A percentile compares a stretch with the other conserved stretches of the same genome.
phyloP scores from a whole-genome alignment of 2,329 filamentous ascomycete genomes.

The Microcyclospora pomicola region DNA sequence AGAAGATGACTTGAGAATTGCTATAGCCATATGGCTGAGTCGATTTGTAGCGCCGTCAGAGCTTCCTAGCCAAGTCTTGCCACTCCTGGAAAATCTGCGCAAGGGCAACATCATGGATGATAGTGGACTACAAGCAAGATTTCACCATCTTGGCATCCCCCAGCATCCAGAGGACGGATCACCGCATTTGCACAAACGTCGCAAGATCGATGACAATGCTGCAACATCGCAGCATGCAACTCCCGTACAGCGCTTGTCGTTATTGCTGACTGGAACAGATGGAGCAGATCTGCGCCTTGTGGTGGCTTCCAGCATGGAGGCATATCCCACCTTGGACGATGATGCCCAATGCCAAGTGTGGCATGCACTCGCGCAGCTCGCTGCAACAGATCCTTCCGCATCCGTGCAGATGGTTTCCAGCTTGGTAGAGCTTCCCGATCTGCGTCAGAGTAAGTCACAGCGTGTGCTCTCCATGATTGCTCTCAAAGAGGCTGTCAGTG shows the following conservation, averaged over 20 bases:
- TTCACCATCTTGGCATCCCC: constrained; percentile 9
- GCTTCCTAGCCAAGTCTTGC: constrained; percentile 5
- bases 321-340: constrained; percentile 9
- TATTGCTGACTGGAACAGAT: constrained; percentile 10
- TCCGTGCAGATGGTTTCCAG: constrained; percentile 6
- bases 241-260: constrained; percentile 1
- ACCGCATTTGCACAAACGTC: constrained; percentile 6
- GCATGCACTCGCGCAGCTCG: constrained; percentile 12
- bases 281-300: constrained; percentile 4
- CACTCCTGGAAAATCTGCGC: constrained; percentile 9
- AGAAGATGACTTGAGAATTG: constrained; percentile 15
- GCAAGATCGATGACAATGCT: constrained; percentile 1
- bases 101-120: constrained; percentile 15
- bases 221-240: too few relatives aligned
- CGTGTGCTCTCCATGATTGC: constrained; percentile 59
- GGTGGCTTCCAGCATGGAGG: too few relatives aligned
- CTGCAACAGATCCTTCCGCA: constrained; percentile 4
- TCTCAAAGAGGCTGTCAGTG: constrained; percentile 54
- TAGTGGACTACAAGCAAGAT: constrained; percentile 8
- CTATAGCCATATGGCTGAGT: constrained; percentile 12
- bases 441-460: constrained; percentile 40
- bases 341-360: constrained; percentile 13
- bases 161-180: too few relatives aligned
- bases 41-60: constrained; percentile 7
- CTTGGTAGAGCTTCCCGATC: constrained; percentile 26